Evolutionary conservation across 805 yeast genomes (phyloP).

Genomic region (Suhomyces tanzawaensis): DNA sequence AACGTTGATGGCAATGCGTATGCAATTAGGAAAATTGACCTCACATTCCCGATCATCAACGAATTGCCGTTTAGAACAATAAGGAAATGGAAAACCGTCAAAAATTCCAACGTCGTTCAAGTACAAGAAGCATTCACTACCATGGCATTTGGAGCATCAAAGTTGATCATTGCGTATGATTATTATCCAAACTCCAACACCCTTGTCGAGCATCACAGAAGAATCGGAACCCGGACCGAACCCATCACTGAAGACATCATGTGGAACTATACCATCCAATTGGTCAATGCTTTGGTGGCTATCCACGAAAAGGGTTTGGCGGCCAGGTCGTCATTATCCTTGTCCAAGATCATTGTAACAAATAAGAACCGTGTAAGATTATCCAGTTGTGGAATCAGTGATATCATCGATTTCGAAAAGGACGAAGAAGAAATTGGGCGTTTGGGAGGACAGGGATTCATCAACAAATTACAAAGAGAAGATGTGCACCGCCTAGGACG

Average conservation of each 20-base stretch:
- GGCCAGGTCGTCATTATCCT: constrained; percentile 57
- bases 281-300: constrained; percentile 63
- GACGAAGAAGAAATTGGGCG: constrained; percentile 19
- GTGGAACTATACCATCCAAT: constrained; percentile 77
- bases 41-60: constrained; percentile 32
- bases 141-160: constrained; percentile 66
- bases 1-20: constrained; percentile 76
- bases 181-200: constrained; percentile 78
- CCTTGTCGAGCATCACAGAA: constrained; percentile 63
- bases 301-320: constrained; percentile 66
- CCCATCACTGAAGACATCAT: constrained; percentile 61
- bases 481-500: constrained; percentile 64
- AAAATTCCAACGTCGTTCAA: constrained; percentile 53
- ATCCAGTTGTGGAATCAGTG: constrained; percentile 68
- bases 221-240: constrained; percentile 39
- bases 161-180: constrained; percentile 78
- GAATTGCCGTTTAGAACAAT: constrained; percentile 60
- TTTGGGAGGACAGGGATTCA: constrained; percentile 10
- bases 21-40: constrained; percentile 70
- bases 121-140: constrained; percentile 83
- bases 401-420: constrained; percentile 52
- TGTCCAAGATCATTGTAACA: constrained; percentile 71
- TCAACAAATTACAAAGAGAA: constrained; percentile 40
- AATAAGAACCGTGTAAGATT: constrained; percentile 69
- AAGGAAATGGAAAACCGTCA: constrained; percentile 63